phyloP scores from a whole-genome alignment of 106 monocot genomes.

The Iris macrosiphon region DNA sequence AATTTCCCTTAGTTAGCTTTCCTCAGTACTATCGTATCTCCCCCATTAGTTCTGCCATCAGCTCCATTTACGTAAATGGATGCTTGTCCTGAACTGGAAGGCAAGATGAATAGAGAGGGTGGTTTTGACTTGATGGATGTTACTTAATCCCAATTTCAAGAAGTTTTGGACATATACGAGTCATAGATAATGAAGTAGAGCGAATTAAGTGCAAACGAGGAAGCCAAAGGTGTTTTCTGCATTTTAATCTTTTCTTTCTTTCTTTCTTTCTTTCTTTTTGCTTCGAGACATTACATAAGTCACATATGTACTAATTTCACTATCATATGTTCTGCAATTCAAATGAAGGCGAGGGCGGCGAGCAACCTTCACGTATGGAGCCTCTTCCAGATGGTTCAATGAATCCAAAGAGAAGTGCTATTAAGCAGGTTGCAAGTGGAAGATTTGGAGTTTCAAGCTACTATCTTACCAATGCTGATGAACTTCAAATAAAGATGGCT shows the following conservation, averaged over 20 bases:
- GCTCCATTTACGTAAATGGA: no score
- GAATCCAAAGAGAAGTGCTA: slow-evolving; percentile 95
- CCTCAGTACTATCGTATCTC: no score
- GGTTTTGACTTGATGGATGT: no score
- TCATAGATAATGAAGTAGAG: no score
- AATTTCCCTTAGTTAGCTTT: no score
- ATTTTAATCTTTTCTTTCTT: neutral
- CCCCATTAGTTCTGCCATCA: no score
- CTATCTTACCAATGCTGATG: slow-evolving; percentile 97
- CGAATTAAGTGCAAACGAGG: no score
- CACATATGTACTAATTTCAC: neutral
- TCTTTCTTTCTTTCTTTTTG: no score
- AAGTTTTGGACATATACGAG: no score
- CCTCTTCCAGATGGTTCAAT: slow-evolving; percentile 77
- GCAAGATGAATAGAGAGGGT: no score
- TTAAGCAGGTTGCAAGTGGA: slow-evolving; percentile 99
- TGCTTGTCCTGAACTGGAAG: no score
- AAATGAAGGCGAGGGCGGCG: slow-evolving; percentile 90
- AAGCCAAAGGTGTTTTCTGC: neutral
- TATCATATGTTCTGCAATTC: neutral
- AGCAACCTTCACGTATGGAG: slow-evolving; percentile 88
- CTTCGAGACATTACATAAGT: neutral
- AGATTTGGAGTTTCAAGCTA: slow-evolving; percentile 98
- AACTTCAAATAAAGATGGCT: slow-evolving; percentile 99
- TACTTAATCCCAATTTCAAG: no score